Conservation (phyloP, 345 rosid species). For the Combretum micranthum region DNA sequence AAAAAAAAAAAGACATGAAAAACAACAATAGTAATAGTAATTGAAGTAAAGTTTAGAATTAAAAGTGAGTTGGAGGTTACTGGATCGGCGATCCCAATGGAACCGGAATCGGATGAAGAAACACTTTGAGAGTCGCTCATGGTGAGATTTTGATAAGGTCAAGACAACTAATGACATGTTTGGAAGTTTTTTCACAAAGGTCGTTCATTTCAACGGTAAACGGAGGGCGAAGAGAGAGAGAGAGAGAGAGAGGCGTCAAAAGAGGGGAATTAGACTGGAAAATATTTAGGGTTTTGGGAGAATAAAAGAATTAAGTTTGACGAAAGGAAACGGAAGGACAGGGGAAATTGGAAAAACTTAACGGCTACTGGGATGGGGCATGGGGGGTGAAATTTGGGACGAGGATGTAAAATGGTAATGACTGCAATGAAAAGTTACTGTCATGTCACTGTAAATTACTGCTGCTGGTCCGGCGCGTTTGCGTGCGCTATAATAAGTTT, state of each 20-base stretch:
- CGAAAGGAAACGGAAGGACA: neutral
- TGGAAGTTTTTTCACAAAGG: neutral
- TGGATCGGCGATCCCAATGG: slow-evolving; percentile 60
- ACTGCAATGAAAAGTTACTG: no score
- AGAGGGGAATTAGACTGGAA: neutral
- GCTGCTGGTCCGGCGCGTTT: no score
- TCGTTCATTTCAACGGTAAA: neutral
- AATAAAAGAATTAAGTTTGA: neutral
- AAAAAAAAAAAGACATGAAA: no score
- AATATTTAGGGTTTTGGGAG: slow-evolving; percentile 7
- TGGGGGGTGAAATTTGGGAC: no score
- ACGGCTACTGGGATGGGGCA: slow-evolving; percentile 12
- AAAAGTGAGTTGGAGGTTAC: slow-evolving; percentile 20
- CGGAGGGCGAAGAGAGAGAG: neutral
- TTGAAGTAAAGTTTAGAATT: neutral
- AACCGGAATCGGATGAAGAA: slow-evolving; percentile 56
- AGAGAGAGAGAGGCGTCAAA: slow-evolving; percentile 2
- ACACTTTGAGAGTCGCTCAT: slow-evolving; percentile 70
- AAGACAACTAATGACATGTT: slow-evolving; percentile 18
- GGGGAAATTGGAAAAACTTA: slow-evolving; percentile 7
- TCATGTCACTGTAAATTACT: no score
- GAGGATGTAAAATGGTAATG: no score
- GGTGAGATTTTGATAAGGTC: slow-evolving; percentile 8
- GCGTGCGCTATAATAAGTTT: no score
- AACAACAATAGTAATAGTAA: no score